A percentile compares a stretch with the other conserved stretches of the same genome.
These are phyloP conservation scores for Cymodocea nodosa DNA, from an alignment of 116 monocot species.

Conservation along the genomic window DNA sequence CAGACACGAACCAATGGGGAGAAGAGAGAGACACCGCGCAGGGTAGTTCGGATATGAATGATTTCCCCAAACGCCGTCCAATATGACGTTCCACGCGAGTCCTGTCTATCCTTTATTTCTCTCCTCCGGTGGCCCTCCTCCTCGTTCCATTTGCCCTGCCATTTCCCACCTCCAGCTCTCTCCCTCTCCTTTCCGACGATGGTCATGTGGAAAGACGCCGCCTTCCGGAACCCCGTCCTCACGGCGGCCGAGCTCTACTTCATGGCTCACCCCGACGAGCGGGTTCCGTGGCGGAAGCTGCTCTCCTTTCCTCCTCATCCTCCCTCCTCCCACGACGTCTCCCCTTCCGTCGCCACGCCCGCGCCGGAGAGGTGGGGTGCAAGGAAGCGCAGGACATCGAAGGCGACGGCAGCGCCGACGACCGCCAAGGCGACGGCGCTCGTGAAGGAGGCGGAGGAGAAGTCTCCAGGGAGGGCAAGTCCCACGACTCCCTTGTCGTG, in stretches of 20 bases:
- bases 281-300: background rate
- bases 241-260: constrained; percentile 10
- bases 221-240: background rate
- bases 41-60: too few species aligned
- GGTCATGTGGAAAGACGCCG: constrained; percentile 1
- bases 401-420: too few species aligned
- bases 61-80: too few species aligned
- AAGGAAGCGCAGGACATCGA: constrained; percentile 2
- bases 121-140: background rate
- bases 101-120: too few species aligned
- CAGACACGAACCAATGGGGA: too few species aligned
- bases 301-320: background rate
- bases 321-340: background rate
- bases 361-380: constrained; percentile 3
- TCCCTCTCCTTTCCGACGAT: background rate
- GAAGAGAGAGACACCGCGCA: too few species aligned
- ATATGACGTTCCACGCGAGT: too few species aligned
- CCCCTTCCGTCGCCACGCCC: background rate
- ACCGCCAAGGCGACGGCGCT: too few species aligned
- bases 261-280: constrained; percentile 6
- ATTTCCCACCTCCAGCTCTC: background rate
- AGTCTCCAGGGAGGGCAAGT: background rate
- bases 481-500: constrained; percentile 1
- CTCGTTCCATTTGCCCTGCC: background rate
- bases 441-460: background rate